Evolutionary conservation across 306 rosid species (phyloP).

Genomic region (Trifolium dubium): DNA sequence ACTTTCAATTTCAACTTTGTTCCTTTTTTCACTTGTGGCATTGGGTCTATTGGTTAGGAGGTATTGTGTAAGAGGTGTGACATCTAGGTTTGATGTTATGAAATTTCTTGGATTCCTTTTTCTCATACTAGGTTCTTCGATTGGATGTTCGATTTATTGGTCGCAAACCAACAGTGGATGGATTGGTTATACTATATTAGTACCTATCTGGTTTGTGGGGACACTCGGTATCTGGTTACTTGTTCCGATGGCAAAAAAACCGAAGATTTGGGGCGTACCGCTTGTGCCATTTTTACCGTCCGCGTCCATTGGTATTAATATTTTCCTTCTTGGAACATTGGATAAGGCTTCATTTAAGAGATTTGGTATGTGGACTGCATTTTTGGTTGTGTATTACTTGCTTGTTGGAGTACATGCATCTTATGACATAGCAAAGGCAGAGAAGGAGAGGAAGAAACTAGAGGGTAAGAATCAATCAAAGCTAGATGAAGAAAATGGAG

Average conservation of each 20-base stretch:
- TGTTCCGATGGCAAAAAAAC: conserved; percentile 63
- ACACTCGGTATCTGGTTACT: conserved; percentile 56
- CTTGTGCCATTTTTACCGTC: conserved; percentile 77
- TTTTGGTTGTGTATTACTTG: conserved; percentile 58
- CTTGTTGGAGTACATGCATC: conserved; percentile 68
- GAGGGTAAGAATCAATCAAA: not conserved
- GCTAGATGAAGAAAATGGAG: conserved; percentile 46
- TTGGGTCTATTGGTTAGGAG: conserved; percentile 67
- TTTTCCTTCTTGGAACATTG: conserved; percentile 82
- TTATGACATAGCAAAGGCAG: conserved; percentile 59
- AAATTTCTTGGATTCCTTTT: conserved; percentile 49
- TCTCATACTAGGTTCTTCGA: conserved; percentile 53
- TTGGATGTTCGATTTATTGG: conserved; percentile 55
- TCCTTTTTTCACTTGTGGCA: conserved; percentile 75
- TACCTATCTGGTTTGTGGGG: conserved; percentile 60
- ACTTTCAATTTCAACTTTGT: conserved; percentile 75
- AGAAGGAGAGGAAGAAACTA: conserved; percentile 1
- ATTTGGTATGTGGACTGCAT: conserved; percentile 57
- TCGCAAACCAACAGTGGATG: conserved; percentile 22
- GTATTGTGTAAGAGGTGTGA: conserved; percentile 55
- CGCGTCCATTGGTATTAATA: conserved; percentile 61
- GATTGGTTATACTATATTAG: conserved; percentile 49
- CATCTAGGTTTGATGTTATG: conserved; percentile 30
- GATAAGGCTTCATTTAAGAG: conserved; percentile 61
- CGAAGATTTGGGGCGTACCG: conserved; percentile 77